Evolutionary conservation across 148 eudicot genomes (phyloP).

Genomic region (Rhododendron williamsianum): DNA sequence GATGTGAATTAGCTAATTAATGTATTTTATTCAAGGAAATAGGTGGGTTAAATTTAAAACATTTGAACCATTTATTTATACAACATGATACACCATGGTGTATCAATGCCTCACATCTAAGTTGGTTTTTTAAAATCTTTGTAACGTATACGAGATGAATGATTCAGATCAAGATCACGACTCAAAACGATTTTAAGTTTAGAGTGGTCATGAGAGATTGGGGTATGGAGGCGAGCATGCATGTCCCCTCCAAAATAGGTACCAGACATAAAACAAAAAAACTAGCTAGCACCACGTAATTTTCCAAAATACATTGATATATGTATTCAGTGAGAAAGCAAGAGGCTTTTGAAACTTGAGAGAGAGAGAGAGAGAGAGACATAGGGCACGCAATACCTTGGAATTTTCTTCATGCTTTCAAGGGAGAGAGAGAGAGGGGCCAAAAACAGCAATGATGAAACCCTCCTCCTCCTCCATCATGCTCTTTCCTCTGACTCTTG

Average conservation of each 20-base stretch:
- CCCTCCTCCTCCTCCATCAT: constrained; percentile 17
- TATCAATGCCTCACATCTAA: no score
- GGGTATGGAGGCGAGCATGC: neutral
- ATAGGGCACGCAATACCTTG: constrained; percentile 19
- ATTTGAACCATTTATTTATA: no score
- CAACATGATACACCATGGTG: no score
- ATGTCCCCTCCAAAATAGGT: neutral
- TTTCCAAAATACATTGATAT: neutral
- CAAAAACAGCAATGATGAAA: constrained; percentile 17
- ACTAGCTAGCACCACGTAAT: neutral
- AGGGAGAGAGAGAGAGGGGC: neutral
- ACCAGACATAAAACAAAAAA: neutral
- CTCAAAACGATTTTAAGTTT: no score
- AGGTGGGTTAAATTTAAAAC: no score
- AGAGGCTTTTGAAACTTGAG: no score
- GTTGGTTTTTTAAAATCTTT: no score
- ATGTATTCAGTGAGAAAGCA: neutral
- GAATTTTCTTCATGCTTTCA: constrained; percentile 13
- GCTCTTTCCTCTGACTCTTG: neutral
- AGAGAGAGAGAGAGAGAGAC: neutral
- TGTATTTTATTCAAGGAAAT: neutral
- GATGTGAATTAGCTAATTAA: neutral
- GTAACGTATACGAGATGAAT: no score
- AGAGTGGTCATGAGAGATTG: neutral
- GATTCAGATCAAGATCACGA: neutral